phyloP scores from a whole-genome alignment of 176 grass and related monocot genomes.

The Luzula sylvatica region DNA sequence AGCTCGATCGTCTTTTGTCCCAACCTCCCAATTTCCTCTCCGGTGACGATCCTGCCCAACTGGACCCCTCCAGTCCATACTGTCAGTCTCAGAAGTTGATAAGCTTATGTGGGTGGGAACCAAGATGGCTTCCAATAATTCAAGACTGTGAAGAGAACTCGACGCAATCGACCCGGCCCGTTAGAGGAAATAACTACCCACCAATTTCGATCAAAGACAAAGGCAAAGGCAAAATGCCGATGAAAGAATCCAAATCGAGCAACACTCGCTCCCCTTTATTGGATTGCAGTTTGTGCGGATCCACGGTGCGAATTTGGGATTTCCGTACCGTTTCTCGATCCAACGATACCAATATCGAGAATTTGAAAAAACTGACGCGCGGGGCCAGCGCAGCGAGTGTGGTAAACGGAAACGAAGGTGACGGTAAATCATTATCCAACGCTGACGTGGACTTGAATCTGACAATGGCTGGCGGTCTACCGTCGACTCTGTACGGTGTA shows the following conservation, averaged over 20 bases:
- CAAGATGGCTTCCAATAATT: conserved; percentile 94
- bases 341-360: conserved; percentile 44
- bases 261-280: conserved; percentile 82
- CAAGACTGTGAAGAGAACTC: conserved; percentile 99
- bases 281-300: conserved; percentile 83
- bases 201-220: conserved; percentile 54
- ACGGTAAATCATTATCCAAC: conserved; percentile 58
- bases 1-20: conserved; percentile 62
- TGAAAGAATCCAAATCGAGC: conserved; percentile 53
- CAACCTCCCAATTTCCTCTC: conserved; percentile 61
- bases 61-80: conserved; percentile 49
- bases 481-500: conserved; percentile 37
- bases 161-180: conserved; percentile 53
- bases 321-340: conserved; percentile 56
- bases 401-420: conserved; percentile 62
- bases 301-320: conserved; percentile 73
- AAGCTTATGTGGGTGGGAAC: conserved; percentile 97
- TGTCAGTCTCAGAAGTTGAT: conserved; percentile 90
- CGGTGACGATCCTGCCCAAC: conserved; percentile 46
- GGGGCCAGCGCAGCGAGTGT: conserved; percentile 84
- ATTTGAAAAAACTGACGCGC: conserved; percentile 54
- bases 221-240: conserved; percentile 53
- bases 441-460: conserved; percentile 84
- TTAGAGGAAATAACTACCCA: conserved; percentile 42
- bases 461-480: conserved; percentile 80